phyloP scores from a whole-genome alignment of 1,284 basidiomycete genomes.

The Waitea zeae region DNA sequence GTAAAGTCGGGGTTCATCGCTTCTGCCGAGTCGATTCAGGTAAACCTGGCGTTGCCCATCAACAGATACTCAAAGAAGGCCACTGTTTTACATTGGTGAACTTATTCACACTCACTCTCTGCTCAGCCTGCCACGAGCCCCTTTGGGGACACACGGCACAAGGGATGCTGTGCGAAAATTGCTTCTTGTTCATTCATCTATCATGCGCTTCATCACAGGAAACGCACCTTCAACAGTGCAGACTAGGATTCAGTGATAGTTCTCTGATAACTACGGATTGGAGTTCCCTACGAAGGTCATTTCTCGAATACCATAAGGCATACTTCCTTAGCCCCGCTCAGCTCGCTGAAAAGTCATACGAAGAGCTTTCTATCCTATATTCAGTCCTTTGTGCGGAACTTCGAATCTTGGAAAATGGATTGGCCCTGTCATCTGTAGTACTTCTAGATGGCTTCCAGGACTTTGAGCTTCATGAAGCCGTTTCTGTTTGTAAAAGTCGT shows the following conservation, averaged over 20 bases:
- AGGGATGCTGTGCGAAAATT: slow-evolving; percentile 43
- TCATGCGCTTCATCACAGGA: slow-evolving; percentile 22
- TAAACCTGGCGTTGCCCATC: slow-evolving; percentile 12
- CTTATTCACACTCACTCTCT: slow-evolving; percentile 55
- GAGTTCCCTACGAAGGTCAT: slow-evolving; percentile 31
- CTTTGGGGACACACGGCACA: slow-evolving; percentile 56
- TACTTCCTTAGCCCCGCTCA: slow-evolving; percentile 24
- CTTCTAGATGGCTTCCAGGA: slow-evolving; percentile 19
- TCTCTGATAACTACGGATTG: slow-evolving; percentile 33
- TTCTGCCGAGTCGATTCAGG: slow-evolving; percentile 32
- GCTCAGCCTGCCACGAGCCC: slow-evolving; percentile 45
- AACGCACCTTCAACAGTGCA: slow-evolving; percentile 18
- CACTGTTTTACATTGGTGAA: slow-evolving; percentile 43
- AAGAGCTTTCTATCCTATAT: slow-evolving; percentile 48
- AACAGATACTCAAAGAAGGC: slow-evolving; percentile 13
- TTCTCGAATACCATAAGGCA: slow-evolving; percentile 29
- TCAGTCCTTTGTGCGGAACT: slow-evolving; percentile 46
- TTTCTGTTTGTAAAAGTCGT: slow-evolving; percentile 32
- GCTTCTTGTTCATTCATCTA: slow-evolving; percentile 44
- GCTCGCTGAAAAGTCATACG: slow-evolving; percentile 30
- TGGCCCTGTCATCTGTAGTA: slow-evolving; percentile 44
- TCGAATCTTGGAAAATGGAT: slow-evolving; percentile 46
- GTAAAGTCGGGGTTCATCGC: slow-evolving; percentile 40
- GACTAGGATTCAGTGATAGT: slow-evolving; percentile 19
- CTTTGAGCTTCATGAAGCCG: slow-evolving; percentile 40